A percentile compares a stretch with the other conserved stretches of the same genome.
Conservation (phyloP, 208 protist genomes). For the Sergeia podlipaevii region DNA sequence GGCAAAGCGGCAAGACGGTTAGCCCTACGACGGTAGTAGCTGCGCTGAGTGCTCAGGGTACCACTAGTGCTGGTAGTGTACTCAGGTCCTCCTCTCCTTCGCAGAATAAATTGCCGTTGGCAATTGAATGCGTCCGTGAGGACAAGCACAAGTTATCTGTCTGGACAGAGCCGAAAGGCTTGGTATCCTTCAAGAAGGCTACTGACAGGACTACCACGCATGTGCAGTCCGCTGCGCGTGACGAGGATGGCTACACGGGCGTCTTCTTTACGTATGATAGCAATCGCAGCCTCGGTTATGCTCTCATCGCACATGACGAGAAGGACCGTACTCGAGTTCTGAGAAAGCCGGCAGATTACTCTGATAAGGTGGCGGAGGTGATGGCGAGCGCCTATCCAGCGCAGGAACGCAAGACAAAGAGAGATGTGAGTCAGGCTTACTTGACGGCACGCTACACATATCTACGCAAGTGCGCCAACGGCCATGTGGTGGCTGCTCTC, state of each 20-base stretch:
- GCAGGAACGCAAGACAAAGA: background rate
- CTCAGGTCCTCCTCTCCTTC: too few relatives aligned
- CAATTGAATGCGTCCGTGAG: too few relatives aligned
- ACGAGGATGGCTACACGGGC: background rate
- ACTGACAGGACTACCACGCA: background rate
- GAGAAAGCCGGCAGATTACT: background rate
- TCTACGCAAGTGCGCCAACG: constrained; percentile 26
- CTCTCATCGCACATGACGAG: background rate
- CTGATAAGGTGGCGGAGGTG: background rate
- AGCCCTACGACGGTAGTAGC: too few relatives aligned
- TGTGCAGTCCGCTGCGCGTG: background rate
- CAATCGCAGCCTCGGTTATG: constrained; percentile 4
- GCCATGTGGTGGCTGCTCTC: constrained; percentile 30
- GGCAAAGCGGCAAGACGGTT: too few relatives aligned
- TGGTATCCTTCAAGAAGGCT: constrained; percentile 6
- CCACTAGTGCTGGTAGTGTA: too few relatives aligned
- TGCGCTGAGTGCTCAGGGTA: too few relatives aligned
- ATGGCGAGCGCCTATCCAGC: background rate
- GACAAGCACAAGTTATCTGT: constrained; percentile 4
- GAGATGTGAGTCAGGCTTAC: too few relatives aligned
- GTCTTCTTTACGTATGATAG: constrained; percentile 4
- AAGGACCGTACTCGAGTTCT: background rate
- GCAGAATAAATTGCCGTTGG: too few relatives aligned
- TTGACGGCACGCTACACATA: constrained; percentile 27
- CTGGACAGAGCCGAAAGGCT: constrained; percentile 13